phyloP scores from a whole-genome alignment of 2,329 filamentous ascomycete species.

The Cercospora beticola region DNA sequence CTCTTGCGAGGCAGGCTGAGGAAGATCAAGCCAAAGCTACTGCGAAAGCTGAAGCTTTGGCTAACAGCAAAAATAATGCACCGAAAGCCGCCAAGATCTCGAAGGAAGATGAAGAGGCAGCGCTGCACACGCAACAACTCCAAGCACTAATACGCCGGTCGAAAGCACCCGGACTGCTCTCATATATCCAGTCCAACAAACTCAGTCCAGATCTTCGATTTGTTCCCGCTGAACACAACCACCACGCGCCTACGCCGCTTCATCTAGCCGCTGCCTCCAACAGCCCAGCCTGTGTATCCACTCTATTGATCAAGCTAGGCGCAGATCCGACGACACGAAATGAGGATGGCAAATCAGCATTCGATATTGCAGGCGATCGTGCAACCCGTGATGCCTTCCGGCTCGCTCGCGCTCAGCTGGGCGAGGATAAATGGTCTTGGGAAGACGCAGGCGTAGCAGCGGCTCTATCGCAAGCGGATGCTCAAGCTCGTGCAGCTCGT shows the following conservation, averaged over 20 bases:
- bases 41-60: slow-evolving; percentile 38
- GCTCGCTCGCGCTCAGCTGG: slow-evolving; percentile 77
- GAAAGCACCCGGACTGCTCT: slow-evolving; percentile 81
- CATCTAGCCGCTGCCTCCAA: slow-evolving; percentile 84
- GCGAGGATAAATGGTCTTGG: slow-evolving; percentile 78
- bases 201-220: slow-evolving; percentile 74
- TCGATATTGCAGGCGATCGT: slow-evolving; percentile 83
- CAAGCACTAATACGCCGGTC: slow-evolving; percentile 85
- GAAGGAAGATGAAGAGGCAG: slow-evolving; percentile 79
- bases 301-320: slow-evolving; percentile 70
- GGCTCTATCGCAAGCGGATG: slow-evolving; percentile 68
- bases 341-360: slow-evolving; percentile 76
- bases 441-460: slow-evolving; percentile 69
- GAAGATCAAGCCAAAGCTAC: slow-evolving; percentile 47
- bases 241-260: slow-evolving; percentile 79
- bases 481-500: slow-evolving; percentile 64
- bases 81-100: slow-evolving; percentile 63
- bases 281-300: slow-evolving; percentile 71
- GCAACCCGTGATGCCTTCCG: slow-evolving; percentile 88
- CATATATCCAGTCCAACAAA: slow-evolving; percentile 76
- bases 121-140: slow-evolving; percentile 84
- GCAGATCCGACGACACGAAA: slow-evolving; percentile 73
- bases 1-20: slow-evolving; percentile 51
- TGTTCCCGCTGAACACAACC: slow-evolving; percentile 66
- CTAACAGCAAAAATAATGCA: slow-evolving; percentile 48